Evolutionary conservation across 2,329 filamentous ascomycete genomes (phyloP).

Genomic region (Keithomyces neogunnii): DNA sequence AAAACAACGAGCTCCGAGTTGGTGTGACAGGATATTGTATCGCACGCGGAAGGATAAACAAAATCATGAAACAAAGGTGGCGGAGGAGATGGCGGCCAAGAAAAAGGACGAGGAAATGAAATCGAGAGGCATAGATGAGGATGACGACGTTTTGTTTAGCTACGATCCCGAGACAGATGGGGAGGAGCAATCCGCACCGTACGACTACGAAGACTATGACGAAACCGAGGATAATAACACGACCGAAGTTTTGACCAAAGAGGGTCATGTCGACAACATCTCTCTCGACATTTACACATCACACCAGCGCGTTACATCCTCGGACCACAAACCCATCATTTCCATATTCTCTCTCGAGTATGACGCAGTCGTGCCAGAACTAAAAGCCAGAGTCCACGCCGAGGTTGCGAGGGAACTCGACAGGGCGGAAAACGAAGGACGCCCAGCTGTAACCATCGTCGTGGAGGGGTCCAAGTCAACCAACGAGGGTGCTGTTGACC

Average conservation of each 20-base stretch:
- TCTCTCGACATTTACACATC: conserved; percentile 65
- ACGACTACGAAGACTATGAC: conserved; percentile 54
- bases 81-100: conserved; percentile 57
- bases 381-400: conserved; percentile 75
- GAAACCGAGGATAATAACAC: conserved; percentile 34
- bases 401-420: conserved; percentile 86
- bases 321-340: conserved; percentile 88
- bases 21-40: conserved; percentile 92
- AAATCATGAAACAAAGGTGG: conserved; percentile 52
- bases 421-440: conserved; percentile 81
- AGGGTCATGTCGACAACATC: conserved; percentile 48
- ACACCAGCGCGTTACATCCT: conserved; percentile 82
- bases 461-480: conserved; percentile 50
- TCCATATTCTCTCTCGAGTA: conserved; percentile 79
- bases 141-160: conserved; percentile 82
- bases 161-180: conserved; percentile 77
- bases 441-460: conserved; percentile 75
- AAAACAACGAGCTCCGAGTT: conserved; percentile 85
- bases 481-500: conserved; percentile 56
- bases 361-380: conserved; percentile 74
- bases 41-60: conserved; percentile 65
- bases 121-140: conserved; percentile 64
- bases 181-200: conserved; percentile 29
- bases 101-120: conserved; percentile 81
- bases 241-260: conserved; percentile 45